A percentile compares a stretch with the other conserved stretches of the same genome.
Evolutionary conservation across 768 basidiomycete species (phyloP).

Genomic region (Cyclocybe cylindracea): DNA sequence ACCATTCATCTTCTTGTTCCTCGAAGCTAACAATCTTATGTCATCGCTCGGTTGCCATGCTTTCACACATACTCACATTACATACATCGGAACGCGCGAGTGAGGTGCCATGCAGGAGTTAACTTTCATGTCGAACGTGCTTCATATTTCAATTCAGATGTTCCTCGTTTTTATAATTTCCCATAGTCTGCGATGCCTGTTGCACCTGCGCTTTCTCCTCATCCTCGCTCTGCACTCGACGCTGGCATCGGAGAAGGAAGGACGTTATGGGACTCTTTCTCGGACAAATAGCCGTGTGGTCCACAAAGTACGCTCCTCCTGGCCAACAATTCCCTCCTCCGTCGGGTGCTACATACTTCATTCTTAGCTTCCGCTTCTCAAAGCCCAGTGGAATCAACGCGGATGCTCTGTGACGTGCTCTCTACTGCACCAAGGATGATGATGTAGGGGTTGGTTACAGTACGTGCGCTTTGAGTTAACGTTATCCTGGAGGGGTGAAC

Average conservation of each 20-base stretch:
- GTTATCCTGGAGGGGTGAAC: not conserved
- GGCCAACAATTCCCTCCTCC: not conserved
- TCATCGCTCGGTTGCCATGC: conserved; percentile 30
- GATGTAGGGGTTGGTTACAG: conserved; percentile 34
- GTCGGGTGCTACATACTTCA: not conserved
- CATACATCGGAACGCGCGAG: conserved; percentile 31
- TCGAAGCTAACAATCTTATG: conserved; percentile 26
- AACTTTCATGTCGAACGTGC: conserved; percentile 32
- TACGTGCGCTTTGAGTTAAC: conserved; percentile 11
- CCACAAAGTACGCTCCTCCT: conserved; percentile 24
- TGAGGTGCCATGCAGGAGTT: conserved; percentile 33
- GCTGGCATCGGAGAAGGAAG: conserved; percentile 31
- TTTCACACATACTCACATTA: conserved; percentile 31
- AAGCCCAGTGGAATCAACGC: conserved; percentile 28
- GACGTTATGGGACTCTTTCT: conserved; percentile 20
- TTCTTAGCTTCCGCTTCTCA: conserved; percentile 32
- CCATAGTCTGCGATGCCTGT: conserved; percentile 31
- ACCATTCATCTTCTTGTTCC: not conserved
- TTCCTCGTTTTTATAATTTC: not conserved
- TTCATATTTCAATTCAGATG: not conserved
- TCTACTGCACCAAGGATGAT: conserved; percentile 30
- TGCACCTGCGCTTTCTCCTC: conserved; percentile 30
- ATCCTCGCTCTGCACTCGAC: conserved; percentile 33
- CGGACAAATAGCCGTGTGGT: conserved; percentile 32
- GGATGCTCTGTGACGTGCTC: conserved; percentile 30